Base-by-base conservation (phyloP, 2,329 filamentous ascomycete genomes). In the Aspergillus cejpii region DNA sequence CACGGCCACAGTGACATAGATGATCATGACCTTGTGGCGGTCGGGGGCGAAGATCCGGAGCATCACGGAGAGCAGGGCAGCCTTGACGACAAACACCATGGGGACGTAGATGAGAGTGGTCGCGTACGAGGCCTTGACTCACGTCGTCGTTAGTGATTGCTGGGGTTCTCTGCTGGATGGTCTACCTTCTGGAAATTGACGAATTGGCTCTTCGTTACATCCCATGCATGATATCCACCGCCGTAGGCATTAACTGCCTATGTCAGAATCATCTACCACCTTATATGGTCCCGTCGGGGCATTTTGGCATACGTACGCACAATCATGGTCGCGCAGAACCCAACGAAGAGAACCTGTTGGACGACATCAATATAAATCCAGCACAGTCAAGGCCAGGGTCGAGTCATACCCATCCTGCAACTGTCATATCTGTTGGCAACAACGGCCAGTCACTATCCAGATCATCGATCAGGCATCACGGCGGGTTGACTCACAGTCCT, bases 51-150 rank as follows among this genome's bases (percentile, higher is more conserved):
- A 63, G 34, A 63, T 45, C 19, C 59, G 50, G 11, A 54, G 48
- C 39, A 62, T 45, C 27, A 62, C 50, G 8, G 54, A 39, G n/a
- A 63, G 52, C 6, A 63, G 52, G 10, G 58, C 51, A 7, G 55
- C 26, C 40, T 62, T 63, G 20, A 59, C 56, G 28, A 53, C 45
- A 33, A 61, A 53, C 7, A 54, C 55, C 45, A 55, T 57, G 12
- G 59, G 60, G 4, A 56, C 54, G 45, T 63, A 63, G n/a, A 62
- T 24, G n/a, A 63, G 38, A 17, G 58, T 57, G 14, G 52, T 53
- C 6, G 50, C 49, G 37, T 62, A 63, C 15, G 53, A 51, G 5
- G 53, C 51, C 60, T 49, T 56, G 26, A 15, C 31, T 37, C 26
- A 12, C 3, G 26, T 26, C 3, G 27, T 24, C 33, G 19, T 47